Base-by-base conservation (phyloP, 768 basidiomycete species). In the Tulasnella sp. region DNA sequence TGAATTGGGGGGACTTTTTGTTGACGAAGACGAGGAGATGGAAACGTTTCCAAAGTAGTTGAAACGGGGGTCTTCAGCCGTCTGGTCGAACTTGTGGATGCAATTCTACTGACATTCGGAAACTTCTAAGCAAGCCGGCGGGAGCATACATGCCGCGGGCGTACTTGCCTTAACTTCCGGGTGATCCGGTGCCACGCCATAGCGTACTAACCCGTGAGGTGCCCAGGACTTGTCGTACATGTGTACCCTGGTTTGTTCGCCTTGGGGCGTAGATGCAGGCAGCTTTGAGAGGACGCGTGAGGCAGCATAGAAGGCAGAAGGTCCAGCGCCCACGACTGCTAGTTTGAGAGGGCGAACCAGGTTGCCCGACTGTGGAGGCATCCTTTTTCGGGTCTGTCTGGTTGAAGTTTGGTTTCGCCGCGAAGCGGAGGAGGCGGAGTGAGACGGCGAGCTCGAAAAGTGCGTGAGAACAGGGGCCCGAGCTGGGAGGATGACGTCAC, bases 151-250 rank as follows among this genome's bases (percentile, higher is more conserved):
- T 31, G 49, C 9, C 22, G 25, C 25, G n/a, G 8, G 8, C 6
- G 49, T 39, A 78, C 84, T 58, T 79, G 88, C 97, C 89, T 98
- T 99, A 83, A 99, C 96, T 85, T 98, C 97, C 12, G 97, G 95
- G 83, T 99, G 97, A 84, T 99, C 97, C 64, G 97, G 97, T 14
- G 97, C 97, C 17, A 99, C 96, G 0, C 97, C 96, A 81, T 96
- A 99, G 67, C 97, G 86, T 3, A 97, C 96, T 0, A 99, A 87
- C 0, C 97, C 97, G 81, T 97, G 93, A 14, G 97, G 97, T 37
- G 94, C 90, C 88, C 96, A 98, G 14, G 97, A 86, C 40, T 94
- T 87, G 84, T 99, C 97, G 82, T 90, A 99, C 81, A 99, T 83
- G 82, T 99, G 94, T 17, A 98, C 88, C 71, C 84, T 83, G n/a